phyloP scores from a whole-genome alignment of 169 alveolate species.

The Cryptosporidium sp. region DNA sequence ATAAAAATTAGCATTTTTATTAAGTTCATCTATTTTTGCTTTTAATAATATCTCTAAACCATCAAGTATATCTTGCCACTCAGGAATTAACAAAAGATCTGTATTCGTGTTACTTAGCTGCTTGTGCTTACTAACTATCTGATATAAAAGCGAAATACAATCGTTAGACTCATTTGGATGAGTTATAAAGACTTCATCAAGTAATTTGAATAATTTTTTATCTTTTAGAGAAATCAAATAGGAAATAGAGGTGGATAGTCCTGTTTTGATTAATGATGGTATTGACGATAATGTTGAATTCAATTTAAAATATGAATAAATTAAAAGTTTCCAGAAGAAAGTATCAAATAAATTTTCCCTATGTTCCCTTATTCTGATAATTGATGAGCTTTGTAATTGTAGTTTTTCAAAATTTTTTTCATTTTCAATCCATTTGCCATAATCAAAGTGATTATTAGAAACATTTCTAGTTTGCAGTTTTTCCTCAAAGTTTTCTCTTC shows the following conservation, averaged over 20 bases:
- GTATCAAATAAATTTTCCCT: constrained; percentile 45
- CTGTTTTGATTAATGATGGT: constrained; percentile 28
- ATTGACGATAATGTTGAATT: constrained; percentile 11
- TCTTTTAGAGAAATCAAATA: constrained; percentile 1
- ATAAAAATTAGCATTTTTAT: neutral
- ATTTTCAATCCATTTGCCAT: constrained; percentile 53
- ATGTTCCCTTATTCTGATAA: constrained; percentile 51
- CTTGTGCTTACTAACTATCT: constrained; percentile 13
- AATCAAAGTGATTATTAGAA: constrained; percentile 6
- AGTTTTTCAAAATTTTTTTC: constrained; percentile 46
- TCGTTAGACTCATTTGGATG: neutral
- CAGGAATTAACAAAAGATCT: constrained; percentile 20
- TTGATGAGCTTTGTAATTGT: constrained; percentile 47
- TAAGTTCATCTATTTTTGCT: neutral
- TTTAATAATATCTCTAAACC: constrained; percentile 44
- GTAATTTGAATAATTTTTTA: neutral
- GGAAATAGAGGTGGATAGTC: constrained; percentile 35
- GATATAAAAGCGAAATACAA: neutral
- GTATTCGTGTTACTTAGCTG: neutral
- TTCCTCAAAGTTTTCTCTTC: constrained; percentile 50
- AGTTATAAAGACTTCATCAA: neutral
- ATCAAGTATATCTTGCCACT: constrained; percentile 40
- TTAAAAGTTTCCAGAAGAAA: constrained; percentile 47
- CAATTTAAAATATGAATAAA: constrained; percentile 24
- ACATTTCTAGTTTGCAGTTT: neutral